These are phyloP conservation scores for Apiospora aurea DNA, from an alignment of 2,329 filamentous ascomycete species.

Conservation along the genomic window DNA sequence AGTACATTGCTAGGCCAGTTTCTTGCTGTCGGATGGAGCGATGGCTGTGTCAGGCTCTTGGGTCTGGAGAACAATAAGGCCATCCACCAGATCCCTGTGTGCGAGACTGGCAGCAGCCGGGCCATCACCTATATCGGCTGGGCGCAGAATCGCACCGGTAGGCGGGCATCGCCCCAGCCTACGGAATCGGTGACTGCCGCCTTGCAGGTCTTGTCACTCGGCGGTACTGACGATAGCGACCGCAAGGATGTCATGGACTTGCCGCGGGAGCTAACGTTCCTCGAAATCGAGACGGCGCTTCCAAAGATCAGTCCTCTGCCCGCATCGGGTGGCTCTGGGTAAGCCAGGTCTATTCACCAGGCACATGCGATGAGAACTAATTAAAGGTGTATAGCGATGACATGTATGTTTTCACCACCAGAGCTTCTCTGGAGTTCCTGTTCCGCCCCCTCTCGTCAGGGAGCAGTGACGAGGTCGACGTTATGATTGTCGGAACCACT, in stretches of 20 bases:
- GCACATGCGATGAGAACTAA: slow-evolving; percentile 30
- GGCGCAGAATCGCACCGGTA: slow-evolving; percentile 53
- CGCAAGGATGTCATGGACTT: slow-evolving; percentile 56
- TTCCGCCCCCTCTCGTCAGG: slow-evolving; percentile 69
- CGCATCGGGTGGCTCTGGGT: slow-evolving; percentile 68
- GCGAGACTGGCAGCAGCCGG: slow-evolving; percentile 47
- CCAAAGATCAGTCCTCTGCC: slow-evolving; percentile 79
- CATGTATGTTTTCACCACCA: slow-evolving; percentile 70
- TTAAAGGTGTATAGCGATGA: slow-evolving; percentile 54
- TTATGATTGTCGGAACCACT: slow-evolving; percentile 77
- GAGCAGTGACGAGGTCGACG: slow-evolving; percentile 77
- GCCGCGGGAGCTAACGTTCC: slow-evolving; percentile 74
- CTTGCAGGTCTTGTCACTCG: slow-evolving; percentile 42
- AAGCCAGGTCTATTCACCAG: slow-evolving; percentile 42
- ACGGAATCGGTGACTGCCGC: slow-evolving; percentile 32
- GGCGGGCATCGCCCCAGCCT: slow-evolving; percentile 31
- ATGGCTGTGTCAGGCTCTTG: slow-evolving; percentile 78
- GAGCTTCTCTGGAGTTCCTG: slow-evolving; percentile 72
- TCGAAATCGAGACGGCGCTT: slow-evolving; percentile 78
- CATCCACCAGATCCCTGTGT: slow-evolving; percentile 72
- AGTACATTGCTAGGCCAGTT: slow-evolving; percentile 69
- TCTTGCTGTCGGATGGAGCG: slow-evolving; percentile 83
- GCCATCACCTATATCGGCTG: slow-evolving; percentile 62
- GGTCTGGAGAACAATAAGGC: slow-evolving; percentile 83
- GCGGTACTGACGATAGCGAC: slow-evolving; percentile 39